A percentile compares a stretch with the other conserved stretches of the same genome.
Conservation (phyloP, 2,329 filamentous ascomycete genomes). For the Paracoccidioides brasiliensis region DNA sequence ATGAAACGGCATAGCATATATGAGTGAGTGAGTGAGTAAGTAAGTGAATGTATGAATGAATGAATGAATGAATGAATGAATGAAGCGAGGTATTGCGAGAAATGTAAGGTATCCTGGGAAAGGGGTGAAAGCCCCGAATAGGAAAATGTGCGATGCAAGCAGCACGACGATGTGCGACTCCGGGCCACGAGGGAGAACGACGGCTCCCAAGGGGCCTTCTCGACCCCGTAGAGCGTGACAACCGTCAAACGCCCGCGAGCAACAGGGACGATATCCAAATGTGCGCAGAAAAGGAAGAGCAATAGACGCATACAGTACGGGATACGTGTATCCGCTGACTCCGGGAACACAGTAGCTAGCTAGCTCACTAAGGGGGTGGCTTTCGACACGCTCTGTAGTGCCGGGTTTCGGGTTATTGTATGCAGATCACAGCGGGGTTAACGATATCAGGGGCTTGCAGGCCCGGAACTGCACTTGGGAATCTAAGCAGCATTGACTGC, state of each 20-base stretch:
- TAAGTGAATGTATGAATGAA: too few species aligned
- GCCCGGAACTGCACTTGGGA: neutral
- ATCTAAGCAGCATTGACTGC: neutral
- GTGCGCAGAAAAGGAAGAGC: neutral
- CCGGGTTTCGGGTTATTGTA: neutral
- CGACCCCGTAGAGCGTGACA: too few species aligned
- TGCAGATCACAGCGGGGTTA: neutral
- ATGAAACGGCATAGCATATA: neutral
- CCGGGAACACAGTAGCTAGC: neutral
- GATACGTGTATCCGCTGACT: neutral
- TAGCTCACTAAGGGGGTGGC: too few species aligned
- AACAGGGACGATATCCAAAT: neutral
- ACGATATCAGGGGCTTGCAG: neutral
- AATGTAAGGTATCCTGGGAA: neutral
- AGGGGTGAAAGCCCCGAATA: neutral
- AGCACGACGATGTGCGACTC: neutral
- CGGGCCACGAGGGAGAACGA: neutral
- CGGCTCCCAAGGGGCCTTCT: too few species aligned
- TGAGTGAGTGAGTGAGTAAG: too few species aligned
- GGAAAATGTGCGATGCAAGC: neutral
- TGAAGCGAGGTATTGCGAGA: too few species aligned
- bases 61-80: too few species aligned
- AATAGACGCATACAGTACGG: neutral
- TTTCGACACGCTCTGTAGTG: neutral
- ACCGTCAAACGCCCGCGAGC: neutral